Evolutionary conservation across 768 basidiomycete species (phyloP).

Genomic region (Lentinula guzmanii): DNA sequence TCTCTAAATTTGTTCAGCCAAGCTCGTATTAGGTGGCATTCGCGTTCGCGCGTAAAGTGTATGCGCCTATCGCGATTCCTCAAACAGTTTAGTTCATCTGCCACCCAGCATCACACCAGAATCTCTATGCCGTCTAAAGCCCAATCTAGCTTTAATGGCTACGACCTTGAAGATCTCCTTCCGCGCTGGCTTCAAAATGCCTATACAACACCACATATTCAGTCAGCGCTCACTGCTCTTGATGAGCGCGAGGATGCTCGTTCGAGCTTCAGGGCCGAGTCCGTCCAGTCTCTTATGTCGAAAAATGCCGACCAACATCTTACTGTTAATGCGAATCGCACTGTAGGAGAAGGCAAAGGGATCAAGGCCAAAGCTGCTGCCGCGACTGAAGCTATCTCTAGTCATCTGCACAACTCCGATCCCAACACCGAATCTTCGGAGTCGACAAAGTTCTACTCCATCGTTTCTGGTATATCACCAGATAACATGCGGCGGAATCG

Average conservation of each 20-base stretch:
- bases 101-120: neutral
- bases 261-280: neutral
- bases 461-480: neutral
- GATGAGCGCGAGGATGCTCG: slow-evolving; percentile 3
- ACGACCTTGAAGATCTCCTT: neutral
- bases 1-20: too few relatives aligned
- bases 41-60: neutral
- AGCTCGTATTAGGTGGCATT: too few relatives aligned
- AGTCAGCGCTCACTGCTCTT: neutral
- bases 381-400: neutral
- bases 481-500: slow-evolving; percentile 51
- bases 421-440: neutral
- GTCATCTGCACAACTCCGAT: neutral
- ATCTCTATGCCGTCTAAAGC: neutral
- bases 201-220: neutral
- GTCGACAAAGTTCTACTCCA: neutral
- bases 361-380: neutral
- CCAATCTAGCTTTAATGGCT: neutral
- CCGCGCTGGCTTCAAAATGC: neutral
- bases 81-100: neutral
- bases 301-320: neutral
- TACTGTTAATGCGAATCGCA: neutral
- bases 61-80: neutral
- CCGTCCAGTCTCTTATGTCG: neutral
- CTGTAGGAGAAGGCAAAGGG: neutral